phyloP scores from a whole-genome alignment of 2,329 filamentous ascomycete genomes.

The Verticillium albo-atrum region DNA sequence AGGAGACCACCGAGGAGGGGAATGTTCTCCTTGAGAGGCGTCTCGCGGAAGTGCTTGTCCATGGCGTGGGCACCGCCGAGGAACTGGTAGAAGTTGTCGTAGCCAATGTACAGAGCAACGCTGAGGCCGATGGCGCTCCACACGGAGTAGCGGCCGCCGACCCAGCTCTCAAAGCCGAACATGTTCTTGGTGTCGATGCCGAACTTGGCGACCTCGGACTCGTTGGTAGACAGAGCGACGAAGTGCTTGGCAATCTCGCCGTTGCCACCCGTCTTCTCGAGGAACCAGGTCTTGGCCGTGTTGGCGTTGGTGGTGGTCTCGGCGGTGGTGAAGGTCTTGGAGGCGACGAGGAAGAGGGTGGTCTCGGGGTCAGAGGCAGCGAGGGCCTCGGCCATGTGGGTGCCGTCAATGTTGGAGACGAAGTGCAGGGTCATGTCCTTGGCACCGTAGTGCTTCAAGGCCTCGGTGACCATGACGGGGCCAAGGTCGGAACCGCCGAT shows the following conservation, averaged over 20 bases:
- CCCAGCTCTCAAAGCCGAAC: constrained; percentile 99
- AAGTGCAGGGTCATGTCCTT: constrained; percentile 89
- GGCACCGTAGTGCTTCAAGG: constrained; percentile 90
- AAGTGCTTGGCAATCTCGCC: constrained; percentile 97
- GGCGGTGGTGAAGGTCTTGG: constrained; percentile 98
- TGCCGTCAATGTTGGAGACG: constrained; percentile 99
- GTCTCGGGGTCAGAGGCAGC: constrained; percentile 89
- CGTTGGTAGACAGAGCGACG: constrained; percentile 95
- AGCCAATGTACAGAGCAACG: constrained; percentile 92
- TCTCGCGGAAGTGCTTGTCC: constrained; percentile 95
- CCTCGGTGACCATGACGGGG: constrained; percentile 98
- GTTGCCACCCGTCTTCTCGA: constrained; percentile 72
- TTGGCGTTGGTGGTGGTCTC: constrained; percentile 98
- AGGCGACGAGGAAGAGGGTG: constrained; percentile 96
- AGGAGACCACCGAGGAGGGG: constrained; percentile 86
- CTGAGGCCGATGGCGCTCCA: constrained; percentile 98
- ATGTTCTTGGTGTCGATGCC: constrained; percentile 99
- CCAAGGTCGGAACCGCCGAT: constrained; percentile 98
- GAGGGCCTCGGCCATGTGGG: constrained; percentile 92
- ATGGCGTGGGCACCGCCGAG: constrained; percentile 91
- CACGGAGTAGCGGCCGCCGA: constrained; percentile 95
- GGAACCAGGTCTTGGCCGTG: constrained; percentile 95
- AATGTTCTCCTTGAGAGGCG: constrained; percentile 92
- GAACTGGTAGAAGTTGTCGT: constrained; percentile 96
- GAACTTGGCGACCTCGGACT: constrained; percentile 93